These are phyloP conservation scores for Kokia cookei DNA, from an alignment of 441 rosid genomes.

Conservation along the genomic window DNA sequence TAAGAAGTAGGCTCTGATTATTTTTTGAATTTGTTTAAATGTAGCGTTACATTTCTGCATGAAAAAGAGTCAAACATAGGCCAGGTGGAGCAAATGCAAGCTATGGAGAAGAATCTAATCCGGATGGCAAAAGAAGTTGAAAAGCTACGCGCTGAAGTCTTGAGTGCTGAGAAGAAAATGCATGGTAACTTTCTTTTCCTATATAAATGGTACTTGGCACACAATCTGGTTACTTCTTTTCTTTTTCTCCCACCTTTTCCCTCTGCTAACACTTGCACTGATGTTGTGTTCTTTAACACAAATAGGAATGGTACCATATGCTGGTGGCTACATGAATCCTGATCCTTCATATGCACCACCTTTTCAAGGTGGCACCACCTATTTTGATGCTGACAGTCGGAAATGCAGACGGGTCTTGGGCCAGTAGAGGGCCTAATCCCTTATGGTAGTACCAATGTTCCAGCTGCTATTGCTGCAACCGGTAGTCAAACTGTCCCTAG, in stretches of 20 bases:
- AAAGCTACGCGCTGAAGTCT: slow-evolving; percentile 43
- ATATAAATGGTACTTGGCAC: background rate
- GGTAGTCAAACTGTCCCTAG: slow-evolving; percentile 16
- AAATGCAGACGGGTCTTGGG: slow-evolving; percentile 16
- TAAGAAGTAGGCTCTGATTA: background rate
- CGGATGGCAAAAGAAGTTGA: slow-evolving; percentile 66
- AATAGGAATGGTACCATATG: slow-evolving; percentile 16
- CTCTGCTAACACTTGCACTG: background rate
- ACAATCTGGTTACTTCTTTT: background rate
- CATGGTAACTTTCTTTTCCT: slow-evolving; percentile 27
- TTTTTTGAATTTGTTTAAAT: background rate
- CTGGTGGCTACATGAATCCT: slow-evolving; percentile 16
- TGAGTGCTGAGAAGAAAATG: slow-evolving; percentile 32
- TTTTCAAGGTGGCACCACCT: slow-evolving; percentile 15
- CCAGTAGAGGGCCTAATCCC: slow-evolving; percentile 19
- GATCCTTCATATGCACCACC: slow-evolving; percentile 19
- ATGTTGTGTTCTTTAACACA: slow-evolving; percentile 1
- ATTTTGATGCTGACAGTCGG: slow-evolving; percentile 27
- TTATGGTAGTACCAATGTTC: slow-evolving; percentile 17
- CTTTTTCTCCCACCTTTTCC: background rate
- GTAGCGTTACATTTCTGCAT: slow-evolving; percentile 51
- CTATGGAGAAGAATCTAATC: slow-evolving; percentile 53
- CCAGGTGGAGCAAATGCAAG: slow-evolving; percentile 52
- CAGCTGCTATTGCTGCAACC: slow-evolving; percentile 4
- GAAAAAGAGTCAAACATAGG: slow-evolving; percentile 66